A percentile compares a stretch with the other conserved stretches of the same genome.
phyloP scores from a whole-genome alignment of 306 rosid genomes.

The Parietaria judaica region DNA sequence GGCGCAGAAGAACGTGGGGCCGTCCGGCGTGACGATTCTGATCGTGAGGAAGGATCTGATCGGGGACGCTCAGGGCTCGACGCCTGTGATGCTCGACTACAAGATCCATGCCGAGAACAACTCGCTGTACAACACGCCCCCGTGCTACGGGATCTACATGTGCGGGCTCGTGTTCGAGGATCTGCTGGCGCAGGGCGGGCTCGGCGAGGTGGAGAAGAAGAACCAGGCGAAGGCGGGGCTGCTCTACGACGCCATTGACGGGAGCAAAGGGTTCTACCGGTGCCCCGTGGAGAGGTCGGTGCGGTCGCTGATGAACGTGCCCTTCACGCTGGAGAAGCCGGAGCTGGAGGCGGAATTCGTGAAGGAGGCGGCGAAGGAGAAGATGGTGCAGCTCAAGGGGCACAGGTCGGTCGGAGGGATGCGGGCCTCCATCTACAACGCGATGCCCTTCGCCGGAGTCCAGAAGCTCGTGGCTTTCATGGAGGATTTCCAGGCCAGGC shows the following conservation, averaged over 20 bases:
- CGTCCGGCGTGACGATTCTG: constrained; percentile 89
- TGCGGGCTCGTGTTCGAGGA: constrained; percentile 96
- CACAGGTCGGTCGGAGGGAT: constrained; percentile 95
- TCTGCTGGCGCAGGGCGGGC: constrained; percentile 75
- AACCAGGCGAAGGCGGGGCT: constrained; percentile 70
- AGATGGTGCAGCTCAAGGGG: constrained; percentile 94
- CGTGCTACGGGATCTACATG: constrained; percentile 82
- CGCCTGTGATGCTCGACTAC: constrained; percentile 88
- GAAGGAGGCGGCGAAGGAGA: constrained; percentile 86
- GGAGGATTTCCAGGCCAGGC: constrained; percentile 83
- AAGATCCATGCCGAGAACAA: constrained; percentile 81
- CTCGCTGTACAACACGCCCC: constrained; percentile 88
- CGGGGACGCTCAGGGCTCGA: constrained; percentile 56
- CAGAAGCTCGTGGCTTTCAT: constrained; percentile 89
- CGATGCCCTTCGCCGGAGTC: constrained; percentile 96
- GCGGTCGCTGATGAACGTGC: constrained; percentile 94
- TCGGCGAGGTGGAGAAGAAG: constrained; percentile 82
- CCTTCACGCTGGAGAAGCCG: constrained; percentile 77
- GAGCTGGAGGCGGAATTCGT: constrained; percentile 81
- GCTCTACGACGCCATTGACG: constrained; percentile 60
- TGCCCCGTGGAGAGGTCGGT: constrained; percentile 86
- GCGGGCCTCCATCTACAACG: constrained; percentile 94
- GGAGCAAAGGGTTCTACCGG: constrained; percentile 68
- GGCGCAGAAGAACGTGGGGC: constrained; percentile 95
- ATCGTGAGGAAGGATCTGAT: constrained; percentile 78